Percentiles rank a stretch among this genome's conserved stretches.
These are phyloP conservation scores for Danielozyma ontarioensis DNA, from an alignment of 805 yeast genomes.

Conservation along the genomic window DNA sequence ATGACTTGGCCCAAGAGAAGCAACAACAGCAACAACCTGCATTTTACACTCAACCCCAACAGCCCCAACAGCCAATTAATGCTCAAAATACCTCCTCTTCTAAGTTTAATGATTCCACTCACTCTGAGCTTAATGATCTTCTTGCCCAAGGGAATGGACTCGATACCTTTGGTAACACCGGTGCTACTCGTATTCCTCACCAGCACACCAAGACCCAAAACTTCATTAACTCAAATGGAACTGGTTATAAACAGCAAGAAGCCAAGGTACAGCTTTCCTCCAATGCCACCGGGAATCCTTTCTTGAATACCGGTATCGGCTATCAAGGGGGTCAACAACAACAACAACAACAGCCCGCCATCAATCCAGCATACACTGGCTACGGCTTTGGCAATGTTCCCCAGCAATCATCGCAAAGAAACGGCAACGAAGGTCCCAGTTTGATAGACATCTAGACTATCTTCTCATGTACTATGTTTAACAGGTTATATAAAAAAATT, in stretches of 20 bases:
- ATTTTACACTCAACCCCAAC: slow-evolving; percentile 20
- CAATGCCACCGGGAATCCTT: slow-evolving; percentile 51
- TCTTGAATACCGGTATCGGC: slow-evolving; percentile 56
- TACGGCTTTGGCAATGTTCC: slow-evolving; percentile 87
- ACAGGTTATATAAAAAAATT: no score
- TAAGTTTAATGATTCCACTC: slow-evolving; percentile 43
- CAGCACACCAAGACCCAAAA: slow-evolving; percentile 81
- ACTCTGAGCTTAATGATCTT: slow-evolving; percentile 62
- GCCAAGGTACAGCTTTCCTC: slow-evolving; percentile 29
- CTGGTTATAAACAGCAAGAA: slow-evolving; percentile 57
- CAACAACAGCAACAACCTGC: slow-evolving; percentile 29
- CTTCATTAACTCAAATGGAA: slow-evolving; percentile 84
- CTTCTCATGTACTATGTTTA: background rate
- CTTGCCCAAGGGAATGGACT: slow-evolving; percentile 85
- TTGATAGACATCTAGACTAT: slow-evolving; percentile 37
- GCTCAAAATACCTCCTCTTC: slow-evolving; percentile 28
- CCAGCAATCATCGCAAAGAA: slow-evolving; percentile 24
- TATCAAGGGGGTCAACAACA: slow-evolving; percentile 20
- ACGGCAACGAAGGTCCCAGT: slow-evolving; percentile 36
- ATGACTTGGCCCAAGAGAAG: slow-evolving; percentile 23
- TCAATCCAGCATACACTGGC: slow-evolving; percentile 85
- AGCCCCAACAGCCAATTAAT: slow-evolving; percentile 19
- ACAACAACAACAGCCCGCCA: slow-evolving; percentile 22
- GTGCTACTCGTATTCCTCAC: slow-evolving; percentile 81
- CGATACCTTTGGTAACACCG: slow-evolving; percentile 90